These are phyloP conservation scores for Pilasporangium apinafurcum DNA, from an alignment of 352 stramenopile species.

Conservation along the genomic window DNA sequence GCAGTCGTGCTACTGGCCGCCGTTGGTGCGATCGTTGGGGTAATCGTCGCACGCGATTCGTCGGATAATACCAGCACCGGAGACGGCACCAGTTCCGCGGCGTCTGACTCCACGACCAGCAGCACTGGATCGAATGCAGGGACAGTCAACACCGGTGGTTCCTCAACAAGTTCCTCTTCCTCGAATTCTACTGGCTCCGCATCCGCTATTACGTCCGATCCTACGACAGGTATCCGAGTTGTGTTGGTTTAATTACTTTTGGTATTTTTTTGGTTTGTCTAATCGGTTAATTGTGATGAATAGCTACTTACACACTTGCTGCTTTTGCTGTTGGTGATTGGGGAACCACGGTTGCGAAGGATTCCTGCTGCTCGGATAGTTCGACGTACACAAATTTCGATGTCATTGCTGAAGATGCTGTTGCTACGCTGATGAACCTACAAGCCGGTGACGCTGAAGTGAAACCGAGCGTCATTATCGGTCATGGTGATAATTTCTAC, in stretches of 20 bases:
- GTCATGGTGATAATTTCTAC: constrained; percentile 80
- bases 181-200: not conserved
- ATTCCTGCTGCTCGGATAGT: constrained; percentile 61
- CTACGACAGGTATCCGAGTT: constrained; percentile 12
- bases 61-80: constrained; percentile 9
- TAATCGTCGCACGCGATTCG: constrained; percentile 38
- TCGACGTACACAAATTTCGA: constrained; percentile 54
- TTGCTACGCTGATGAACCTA: constrained; percentile 46
- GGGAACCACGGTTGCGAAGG: constrained; percentile 55
- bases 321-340: constrained; percentile 73
- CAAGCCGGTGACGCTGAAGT: constrained; percentile 16
- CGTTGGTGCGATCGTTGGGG: constrained; percentile 28
- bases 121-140: no score
- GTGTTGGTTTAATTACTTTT: no score
- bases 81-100: constrained; percentile 1
- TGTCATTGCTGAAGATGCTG: constrained; percentile 69
- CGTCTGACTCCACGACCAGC: constrained; percentile 4
- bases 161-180: not conserved
- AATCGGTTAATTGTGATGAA: constrained; percentile 15
- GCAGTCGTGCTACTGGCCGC: constrained; percentile 28
- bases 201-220: constrained; percentile 7
- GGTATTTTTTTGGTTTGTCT: no score
- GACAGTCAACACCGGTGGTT: constrained; percentile 1
- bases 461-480: constrained; percentile 42
- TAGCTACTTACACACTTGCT: constrained; percentile 37